Evolutionary conservation across 257 asterid genomes (phyloP).

Genomic region (Asclepias syriaca): DNA sequence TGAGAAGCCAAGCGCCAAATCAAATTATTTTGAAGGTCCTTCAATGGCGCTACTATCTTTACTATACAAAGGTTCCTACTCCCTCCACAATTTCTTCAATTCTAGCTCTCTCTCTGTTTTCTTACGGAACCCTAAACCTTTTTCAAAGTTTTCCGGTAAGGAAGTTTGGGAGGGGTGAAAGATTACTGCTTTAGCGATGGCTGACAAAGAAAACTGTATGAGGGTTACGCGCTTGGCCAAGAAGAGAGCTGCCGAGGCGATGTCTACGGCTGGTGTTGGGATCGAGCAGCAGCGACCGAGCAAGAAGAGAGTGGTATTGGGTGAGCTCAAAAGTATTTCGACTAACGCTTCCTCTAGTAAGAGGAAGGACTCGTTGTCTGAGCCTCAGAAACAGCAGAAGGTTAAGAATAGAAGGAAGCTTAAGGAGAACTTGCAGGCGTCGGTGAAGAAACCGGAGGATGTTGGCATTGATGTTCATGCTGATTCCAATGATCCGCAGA

Average conservation of each 20-base stretch:
- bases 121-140: too few species aligned
- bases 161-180: too few species aligned
- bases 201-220: constrained; percentile 48
- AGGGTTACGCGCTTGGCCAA: constrained; percentile 78
- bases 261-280: constrained; percentile 15
- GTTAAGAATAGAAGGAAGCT: constrained; percentile 17
- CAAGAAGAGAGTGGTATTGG: constrained; percentile 73
- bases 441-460: constrained; percentile 23
- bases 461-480: constrained; percentile 29
- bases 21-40: too few species aligned
- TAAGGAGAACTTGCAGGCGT: constrained; percentile 23
- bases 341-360: constrained; percentile 6
- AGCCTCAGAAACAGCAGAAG: constrained; percentile 8
- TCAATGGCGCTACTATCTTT: too few species aligned
- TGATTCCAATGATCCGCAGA: constrained; percentile 55
- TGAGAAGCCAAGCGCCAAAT: too few species aligned
- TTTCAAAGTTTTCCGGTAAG: too few species aligned
- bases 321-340: constrained; percentile 60
- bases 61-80: too few species aligned
- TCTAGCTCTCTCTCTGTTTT: too few species aligned
- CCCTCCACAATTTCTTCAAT: too few species aligned
- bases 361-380: constrained; percentile 14
- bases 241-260: constrained; percentile 61
- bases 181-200: constrained; percentile 40
- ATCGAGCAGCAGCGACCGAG: constrained; percentile 22